Base-by-base conservation (phyloP, 345 rosid genomes). In the Durio zibethinus region DNA sequence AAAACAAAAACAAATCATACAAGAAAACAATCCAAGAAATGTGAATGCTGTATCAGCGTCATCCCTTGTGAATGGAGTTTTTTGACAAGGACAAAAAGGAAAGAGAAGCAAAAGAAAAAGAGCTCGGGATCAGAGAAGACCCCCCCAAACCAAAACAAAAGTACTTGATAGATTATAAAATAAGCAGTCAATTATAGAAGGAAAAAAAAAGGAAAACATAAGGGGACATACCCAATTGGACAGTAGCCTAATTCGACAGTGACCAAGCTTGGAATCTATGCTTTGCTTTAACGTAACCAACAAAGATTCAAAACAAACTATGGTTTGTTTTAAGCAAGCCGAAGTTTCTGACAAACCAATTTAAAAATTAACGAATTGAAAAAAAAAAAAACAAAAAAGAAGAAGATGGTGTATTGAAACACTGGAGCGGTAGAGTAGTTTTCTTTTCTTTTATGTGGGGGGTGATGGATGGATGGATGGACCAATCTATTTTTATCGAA, bases 81-180 rank as follows among this genome's bases (percentile, higher is more conserved):
- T 59, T 53, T 78, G 85, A 80, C 79, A 79, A 75, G 76, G 84
- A 76, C 84, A 84, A 83, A 84, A 86, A 78, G 79, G 52, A 35
- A 76, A 78, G 60, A 76, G 29, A 67, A 40, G 21, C 66, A 75
- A 75, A 56, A 56, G 56, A 74, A 68, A 82, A 79, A 77, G 79
- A 78, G 35, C 83, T 90, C 83, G 91, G 91, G 91, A 90, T 90
- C 86, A 86, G 90, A 85, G 89, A 79, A 80, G 78, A 47, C 65
- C 62, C 73, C 63, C 50, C 65, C 63, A 48, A 10, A 42, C 16
- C 60, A 54, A 33, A 56, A 16, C 50, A 23, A 61, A 61, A 23
- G 61, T 15, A 62, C 4, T 59, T 38, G 7, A 48, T 33, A 71
- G 38, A 71, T 52, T 9, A 71, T 50, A 31, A 48, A 38, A 54